Evolutionary conservation across 805 yeast species (phyloP).

Genomic region (Hagleromyces aurorensis): DNA sequence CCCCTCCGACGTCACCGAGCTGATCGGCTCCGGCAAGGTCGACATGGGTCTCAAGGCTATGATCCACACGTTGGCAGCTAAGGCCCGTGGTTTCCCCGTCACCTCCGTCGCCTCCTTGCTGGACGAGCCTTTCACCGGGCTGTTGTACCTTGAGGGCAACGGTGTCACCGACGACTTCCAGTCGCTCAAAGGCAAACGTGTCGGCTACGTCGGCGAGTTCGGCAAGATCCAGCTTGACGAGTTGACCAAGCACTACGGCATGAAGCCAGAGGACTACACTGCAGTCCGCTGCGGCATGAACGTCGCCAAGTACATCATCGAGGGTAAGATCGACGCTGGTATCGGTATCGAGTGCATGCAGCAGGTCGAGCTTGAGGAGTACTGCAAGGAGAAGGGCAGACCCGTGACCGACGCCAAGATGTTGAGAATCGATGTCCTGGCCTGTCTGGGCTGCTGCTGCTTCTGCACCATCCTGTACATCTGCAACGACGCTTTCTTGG

Average conservation of each 20-base stretch:
- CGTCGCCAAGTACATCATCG: constrained; percentile 47
- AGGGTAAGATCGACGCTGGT: constrained; percentile 50
- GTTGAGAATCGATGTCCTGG: constrained; percentile 49
- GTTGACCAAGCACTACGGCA: constrained; percentile 46
- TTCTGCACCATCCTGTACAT: constrained; percentile 51
- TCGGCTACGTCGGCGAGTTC: constrained; percentile 53
- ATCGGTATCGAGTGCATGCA: constrained; percentile 54
- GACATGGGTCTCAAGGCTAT: constrained; percentile 55
- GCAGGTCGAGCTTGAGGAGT: constrained; percentile 49
- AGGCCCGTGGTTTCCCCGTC: constrained; percentile 50
- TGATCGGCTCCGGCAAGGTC: constrained; percentile 48
- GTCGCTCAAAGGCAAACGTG: constrained; percentile 44
- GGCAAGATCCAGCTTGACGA: constrained; percentile 53
- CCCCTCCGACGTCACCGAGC: constrained; percentile 51
- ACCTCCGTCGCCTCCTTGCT: constrained; percentile 47
- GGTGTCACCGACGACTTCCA: constrained; percentile 46
- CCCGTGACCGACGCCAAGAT: constrained; percentile 42
- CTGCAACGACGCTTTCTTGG: constrained; percentile 42
- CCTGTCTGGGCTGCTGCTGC: constrained; percentile 52
- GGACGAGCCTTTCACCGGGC: constrained; percentile 53
- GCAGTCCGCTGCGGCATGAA: constrained; percentile 56
- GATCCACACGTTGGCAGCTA: constrained; percentile 54
- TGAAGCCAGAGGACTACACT: constrained; percentile 48
- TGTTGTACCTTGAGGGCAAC: constrained; percentile 41
- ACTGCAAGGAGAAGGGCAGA: constrained; percentile 37